A percentile compares a stretch with the other conserved stretches of the same genome.
Conservation (phyloP, 140 eudicot genomes). For the Senecio squalidus region DNA sequence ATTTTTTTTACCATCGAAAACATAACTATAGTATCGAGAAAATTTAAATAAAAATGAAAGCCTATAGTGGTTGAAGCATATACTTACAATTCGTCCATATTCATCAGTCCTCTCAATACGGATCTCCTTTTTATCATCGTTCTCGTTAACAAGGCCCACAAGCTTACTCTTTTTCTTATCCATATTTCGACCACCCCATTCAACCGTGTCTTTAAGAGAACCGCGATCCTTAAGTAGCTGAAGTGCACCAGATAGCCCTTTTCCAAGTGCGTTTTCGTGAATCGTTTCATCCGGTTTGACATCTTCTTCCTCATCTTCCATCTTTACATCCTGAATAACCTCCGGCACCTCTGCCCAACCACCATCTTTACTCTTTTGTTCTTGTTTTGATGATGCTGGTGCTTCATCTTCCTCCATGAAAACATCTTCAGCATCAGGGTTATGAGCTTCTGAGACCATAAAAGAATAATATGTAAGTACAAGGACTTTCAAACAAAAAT, state of each 20-base stretch:
- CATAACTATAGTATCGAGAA: too few relatives aligned
- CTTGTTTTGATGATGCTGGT: slow-evolving; percentile 39
- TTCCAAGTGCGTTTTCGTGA: slow-evolving; percentile 82
- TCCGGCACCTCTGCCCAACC: slow-evolving; percentile 71
- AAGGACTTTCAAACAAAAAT: not conserved
- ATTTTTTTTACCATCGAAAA: too few relatives aligned
- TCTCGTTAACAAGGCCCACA: slow-evolving; percentile 63
- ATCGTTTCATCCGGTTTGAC: slow-evolving; percentile 67
- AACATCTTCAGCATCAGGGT: slow-evolving; percentile 73
- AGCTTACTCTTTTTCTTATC: slow-evolving; percentile 97
- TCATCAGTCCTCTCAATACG: slow-evolving; percentile 88
- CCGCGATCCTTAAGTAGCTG: slow-evolving; percentile 73
- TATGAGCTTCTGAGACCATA: slow-evolving; percentile 54
- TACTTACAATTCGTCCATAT: slow-evolving; percentile 89
- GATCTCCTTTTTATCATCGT: slow-evolving; percentile 73
- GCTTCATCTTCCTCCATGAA: slow-evolving; percentile 86
- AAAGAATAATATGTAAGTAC: not conserved
- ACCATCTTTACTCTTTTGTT: slow-evolving; percentile 43
- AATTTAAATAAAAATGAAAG: too few relatives aligned
- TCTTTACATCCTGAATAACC: slow-evolving; percentile 25
- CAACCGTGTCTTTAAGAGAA: slow-evolving; percentile 69
- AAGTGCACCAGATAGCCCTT: slow-evolving; percentile 85
- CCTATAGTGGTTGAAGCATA: not conserved
- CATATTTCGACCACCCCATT: slow-evolving; percentile 99
- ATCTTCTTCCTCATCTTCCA: slow-evolving; percentile 48